A percentile compares a stretch with the other conserved stretches of the same genome.
phyloP scores from a whole-genome alignment of 2,329 filamentous ascomycete species.

The Trichoderma guizhouense region DNA sequence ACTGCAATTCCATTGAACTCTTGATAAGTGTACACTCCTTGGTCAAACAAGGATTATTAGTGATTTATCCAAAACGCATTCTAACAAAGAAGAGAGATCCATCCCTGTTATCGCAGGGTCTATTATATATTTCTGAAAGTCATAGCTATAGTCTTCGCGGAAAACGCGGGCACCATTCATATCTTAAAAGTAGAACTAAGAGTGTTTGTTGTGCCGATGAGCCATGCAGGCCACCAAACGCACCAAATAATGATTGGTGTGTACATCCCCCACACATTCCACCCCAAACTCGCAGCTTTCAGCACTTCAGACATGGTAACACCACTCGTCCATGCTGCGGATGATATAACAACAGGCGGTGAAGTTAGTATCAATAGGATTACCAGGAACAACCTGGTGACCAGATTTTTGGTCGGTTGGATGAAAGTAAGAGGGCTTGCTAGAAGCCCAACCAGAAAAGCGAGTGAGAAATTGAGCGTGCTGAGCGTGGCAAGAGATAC shows the following conservation, averaged over 20 bases:
- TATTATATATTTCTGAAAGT: neutral
- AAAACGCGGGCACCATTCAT: neutral
- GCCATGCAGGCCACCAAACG: constrained; percentile 93
- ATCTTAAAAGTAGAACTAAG: constrained; percentile 36
- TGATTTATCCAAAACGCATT: neutral
- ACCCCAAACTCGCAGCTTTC: constrained; percentile 74
- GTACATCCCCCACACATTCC: constrained; percentile 86
- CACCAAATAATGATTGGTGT: constrained; percentile 89
- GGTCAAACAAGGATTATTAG: neutral
- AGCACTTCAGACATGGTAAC: constrained; percentile 57
- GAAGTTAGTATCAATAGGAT: constrained; percentile 57
- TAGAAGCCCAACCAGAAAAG: constrained; percentile 78
- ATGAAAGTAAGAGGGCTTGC: constrained; percentile 78
- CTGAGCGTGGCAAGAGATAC: constrained; percentile 90
- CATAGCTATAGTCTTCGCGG: neutral
- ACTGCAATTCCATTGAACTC: neutral
- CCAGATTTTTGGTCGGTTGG: constrained; percentile 43
- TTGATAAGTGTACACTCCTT: neutral
- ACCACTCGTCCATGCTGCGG: constrained; percentile 41
- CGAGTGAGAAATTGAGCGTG: constrained; percentile 91
- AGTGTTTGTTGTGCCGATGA: constrained; percentile 59
- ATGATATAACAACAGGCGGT: constrained; percentile 55
- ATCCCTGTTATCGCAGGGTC: neutral
- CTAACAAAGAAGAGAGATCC: neutral
- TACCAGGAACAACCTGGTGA: constrained; percentile 42